Evolutionary conservation across 345 rosid genomes (phyloP), one percentile per base, ranked within the genome.

Genomic region (Limnanthes douglasii): DNA sequence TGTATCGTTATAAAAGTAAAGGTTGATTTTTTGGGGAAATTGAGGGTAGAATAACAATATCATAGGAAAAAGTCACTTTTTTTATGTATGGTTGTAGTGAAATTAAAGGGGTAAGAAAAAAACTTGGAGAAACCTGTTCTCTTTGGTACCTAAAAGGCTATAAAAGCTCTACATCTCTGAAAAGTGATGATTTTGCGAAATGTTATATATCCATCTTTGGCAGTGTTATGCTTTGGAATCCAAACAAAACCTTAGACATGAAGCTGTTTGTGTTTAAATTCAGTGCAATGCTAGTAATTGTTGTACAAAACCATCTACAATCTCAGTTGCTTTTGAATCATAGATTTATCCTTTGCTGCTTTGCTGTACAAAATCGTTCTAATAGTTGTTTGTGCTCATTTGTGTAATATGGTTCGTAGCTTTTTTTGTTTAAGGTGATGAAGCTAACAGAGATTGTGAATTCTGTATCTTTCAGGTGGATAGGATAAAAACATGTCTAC

Each of bases 401-500:
- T 53, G 10, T 55, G 60, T 38, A 5, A 10, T 15, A 12, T 39
- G 28, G 28, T 37, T 5, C 36, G 23, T 17, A 24, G 23, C 7
- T 6, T 2, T 37, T 5, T 45, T 36, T 6, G 2, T 37, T 15
- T n/a, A n/a, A n/a, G n/a, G 25, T 27, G 29, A 24, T 9, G 14
- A 46, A 18, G 18, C 3, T 29, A 29, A 27, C 10, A 28, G 8
- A 39, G 18, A 22, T 39, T 11, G 8, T 24, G 5, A 27, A 17
- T 20, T 22, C 18, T 24, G 12, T 8, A 17, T 19, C 21, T 39
- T 57, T 57, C 83, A 76, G 90, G 64, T 52, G 25, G 18, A 62
- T 49, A 46, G 60, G 27, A 41, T 60, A 39, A 72, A 69, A 40
- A 62, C 78, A 11, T 58, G 64, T 10, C 19, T 69, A 15, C 59